Conservation (phyloP, 2,329 filamentous ascomycete species). For the Xenoacremonium recifei region DNA sequence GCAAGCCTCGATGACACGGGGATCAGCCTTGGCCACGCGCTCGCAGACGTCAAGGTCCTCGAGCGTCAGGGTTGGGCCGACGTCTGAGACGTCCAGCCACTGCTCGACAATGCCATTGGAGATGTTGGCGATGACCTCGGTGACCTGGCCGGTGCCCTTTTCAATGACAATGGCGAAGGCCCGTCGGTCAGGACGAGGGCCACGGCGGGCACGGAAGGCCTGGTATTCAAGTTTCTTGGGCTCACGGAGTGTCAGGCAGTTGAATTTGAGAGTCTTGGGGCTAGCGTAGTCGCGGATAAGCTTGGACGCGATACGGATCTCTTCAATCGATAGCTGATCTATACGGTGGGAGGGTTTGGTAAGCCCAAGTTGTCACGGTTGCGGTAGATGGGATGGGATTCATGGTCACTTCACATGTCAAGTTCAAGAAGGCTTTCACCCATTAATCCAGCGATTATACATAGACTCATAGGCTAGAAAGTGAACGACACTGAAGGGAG, state of each 20-base stretch:
- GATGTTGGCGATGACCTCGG: constrained; percentile 53
- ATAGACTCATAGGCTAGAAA: too few relatives aligned
- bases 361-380: too few relatives aligned
- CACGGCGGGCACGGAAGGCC: constrained; percentile 52
- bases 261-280: constrained; percentile 43
- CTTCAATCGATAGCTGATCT: constrained; percentile 53
- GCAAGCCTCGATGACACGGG: constrained; percentile 76
- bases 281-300: constrained; percentile 42
- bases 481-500: too few relatives aligned
- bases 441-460: too few relatives aligned
- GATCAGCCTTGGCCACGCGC: constrained; percentile 63
- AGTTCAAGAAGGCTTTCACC: too few relatives aligned
- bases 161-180: constrained; percentile 50
- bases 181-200: constrained; percentile 48
- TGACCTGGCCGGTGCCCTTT: constrained; percentile 35
- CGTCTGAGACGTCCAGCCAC: constrained; percentile 45
- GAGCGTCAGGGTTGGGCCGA: constrained; percentile 63
- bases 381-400: too few relatives aligned
- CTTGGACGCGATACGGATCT: constrained; percentile 50
- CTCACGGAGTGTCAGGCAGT: constrained; percentile 66
- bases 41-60: constrained; percentile 78
- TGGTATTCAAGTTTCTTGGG: constrained; percentile 63
- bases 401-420: too few relatives aligned
- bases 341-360: too few relatives aligned
- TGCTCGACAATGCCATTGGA: constrained; percentile 38